Evolutionary conservation across 805 yeast genomes (phyloP).

Genomic region (Starmerella kuoi): DNA sequence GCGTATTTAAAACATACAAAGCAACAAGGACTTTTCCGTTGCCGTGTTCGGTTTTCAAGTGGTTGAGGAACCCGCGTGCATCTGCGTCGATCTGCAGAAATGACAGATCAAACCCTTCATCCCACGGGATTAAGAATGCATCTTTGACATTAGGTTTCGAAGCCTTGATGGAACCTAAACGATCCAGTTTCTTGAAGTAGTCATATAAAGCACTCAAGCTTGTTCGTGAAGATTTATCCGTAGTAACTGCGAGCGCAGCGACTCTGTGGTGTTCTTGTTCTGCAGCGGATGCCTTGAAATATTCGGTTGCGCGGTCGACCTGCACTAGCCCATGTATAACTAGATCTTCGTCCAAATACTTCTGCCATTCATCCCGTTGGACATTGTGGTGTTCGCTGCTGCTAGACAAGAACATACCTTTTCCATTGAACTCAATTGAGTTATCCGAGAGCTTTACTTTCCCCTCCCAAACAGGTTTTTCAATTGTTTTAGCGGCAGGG

Average conservation of each 20-base stretch:
- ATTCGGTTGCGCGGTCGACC: slow-evolving; percentile 41
- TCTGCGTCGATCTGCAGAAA: slow-evolving; percentile 1
- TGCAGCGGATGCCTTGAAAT: slow-evolving; percentile 34
- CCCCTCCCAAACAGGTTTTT: slow-evolving; percentile 11
- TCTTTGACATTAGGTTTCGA: slow-evolving; percentile 46
- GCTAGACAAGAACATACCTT: slow-evolving; percentile 2
- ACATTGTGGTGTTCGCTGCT: slow-evolving; percentile 24
- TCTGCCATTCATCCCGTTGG: no score
- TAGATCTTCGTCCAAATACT: slow-evolving; percentile 24
- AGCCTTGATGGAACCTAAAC: slow-evolving; percentile 49
- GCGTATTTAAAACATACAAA: background rate
- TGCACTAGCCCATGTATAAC: slow-evolving; percentile 55
- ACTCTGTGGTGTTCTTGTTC: slow-evolving; percentile 40
- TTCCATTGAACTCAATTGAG: slow-evolving; percentile 1
- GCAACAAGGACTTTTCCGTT: slow-evolving; percentile 1
- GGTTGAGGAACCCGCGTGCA: slow-evolving; percentile 1
- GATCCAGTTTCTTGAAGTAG: slow-evolving; percentile 37
- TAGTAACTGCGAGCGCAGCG: slow-evolving; percentile 36
- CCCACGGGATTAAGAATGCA: slow-evolving; percentile 43
- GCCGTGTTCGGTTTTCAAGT: slow-evolving; percentile 5
- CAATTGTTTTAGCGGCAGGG: background rate
- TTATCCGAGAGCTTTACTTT: slow-evolving; percentile 20
- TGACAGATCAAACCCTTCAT: background rate
- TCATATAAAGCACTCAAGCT: slow-evolving; percentile 32
- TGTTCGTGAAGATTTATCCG: slow-evolving; percentile 23